Evolutionary conservation across 805 yeast genomes (phyloP), one percentile per base, ranked within the genome.

Genomic region (Saccharomyces paradoxus): DNA sequence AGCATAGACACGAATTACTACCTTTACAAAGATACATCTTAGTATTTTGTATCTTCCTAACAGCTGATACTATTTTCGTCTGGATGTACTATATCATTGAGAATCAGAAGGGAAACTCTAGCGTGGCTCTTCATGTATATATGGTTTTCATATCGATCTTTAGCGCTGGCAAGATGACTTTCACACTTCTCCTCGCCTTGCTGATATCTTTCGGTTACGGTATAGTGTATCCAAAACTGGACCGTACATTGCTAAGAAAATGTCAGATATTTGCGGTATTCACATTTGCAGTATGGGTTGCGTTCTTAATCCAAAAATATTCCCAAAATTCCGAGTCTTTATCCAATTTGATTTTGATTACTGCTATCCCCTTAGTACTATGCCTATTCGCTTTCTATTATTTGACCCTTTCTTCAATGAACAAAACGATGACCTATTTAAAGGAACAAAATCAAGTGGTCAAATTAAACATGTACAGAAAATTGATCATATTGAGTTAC

Each of bases 131-230:
- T 62, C 86, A 82, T 58, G 80, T 82, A 41, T 88, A 90, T 71
- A 79, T 89, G 79, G 82, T 82, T 9, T 80, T 92, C 66, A 80
- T 92, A 52, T 84, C 97, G 2, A 68, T 89, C 30, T 73, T 92
- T 68, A 88, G 89, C 67, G 82, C 96, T 1, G 81, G 82, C 61
- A 87, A 94, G 64, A 79, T 89, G 52, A 84, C 97, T 0, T 88
- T 89, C 68, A 87, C 97, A 6, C 86, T 92, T 71, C 94, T 92
- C 74, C 74, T 94, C 63, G 76, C 94, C 54, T 76, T 92, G 59
- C 84, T 89, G 62, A 92, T 94, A 54, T 79, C 95, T 12, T 76
- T 91, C 59, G 99, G 99, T 44, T 94, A 91, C 71, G 97, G 98
- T 58, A 90, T 94, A 50, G 98, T 94, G 51, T 83, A 81, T 65